phyloP scores from a whole-genome alignment of 23 red algal genomes.

The Gracilaria gracilis region DNA sequence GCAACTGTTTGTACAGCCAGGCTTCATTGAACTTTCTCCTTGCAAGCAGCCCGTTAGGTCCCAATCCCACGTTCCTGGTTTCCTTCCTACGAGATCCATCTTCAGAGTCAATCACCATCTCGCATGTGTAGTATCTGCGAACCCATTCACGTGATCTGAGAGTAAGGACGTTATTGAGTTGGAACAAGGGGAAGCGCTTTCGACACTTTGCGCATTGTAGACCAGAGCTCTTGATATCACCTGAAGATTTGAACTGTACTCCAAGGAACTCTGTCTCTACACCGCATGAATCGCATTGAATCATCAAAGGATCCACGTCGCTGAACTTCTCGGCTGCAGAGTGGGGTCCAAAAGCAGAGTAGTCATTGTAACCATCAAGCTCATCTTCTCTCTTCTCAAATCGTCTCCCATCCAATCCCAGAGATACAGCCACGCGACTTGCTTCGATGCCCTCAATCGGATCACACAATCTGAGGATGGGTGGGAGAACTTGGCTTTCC shows the following conservation, averaged over 20 bases:
- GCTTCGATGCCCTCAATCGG: constrained; percentile 84
- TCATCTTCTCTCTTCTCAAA: constrained; percentile 45
- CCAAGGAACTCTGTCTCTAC: constrained; percentile 29
- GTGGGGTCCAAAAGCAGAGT: constrained; percentile 28
- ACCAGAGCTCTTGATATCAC: constrained; percentile 43
- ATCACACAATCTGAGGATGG: constrained; percentile 84
- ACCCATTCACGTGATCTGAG: constrained; percentile 58
- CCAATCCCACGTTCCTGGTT: constrained; percentile 36
- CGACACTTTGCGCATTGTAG: constrained; percentile 66
- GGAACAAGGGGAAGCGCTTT: constrained; percentile 1
- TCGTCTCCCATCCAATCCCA: constrained; percentile 81
- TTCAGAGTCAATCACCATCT: constrained; percentile 39
- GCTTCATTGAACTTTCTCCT: constrained; percentile 70
- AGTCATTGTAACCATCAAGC: constrained; percentile 9
- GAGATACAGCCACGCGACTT: constrained; percentile 65
- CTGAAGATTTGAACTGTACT: constrained; percentile 35
- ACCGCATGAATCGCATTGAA: constrained; percentile 45
- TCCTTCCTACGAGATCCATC: constrained; percentile 36
- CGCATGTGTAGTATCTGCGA: constrained; percentile 67
- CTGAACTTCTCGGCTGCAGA: constrained; percentile 64
- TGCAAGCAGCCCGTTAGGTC: constrained; percentile 17
- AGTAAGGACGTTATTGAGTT: constrained; percentile 40
- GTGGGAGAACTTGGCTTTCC: constrained; percentile 86
- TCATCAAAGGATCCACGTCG: constrained; percentile 36
- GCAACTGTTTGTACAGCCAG: constrained; percentile 81